These are phyloP conservation scores for Colletotrichum sp. DNA, from an alignment of 2,329 filamentous ascomycete genomes.

Conservation along the genomic window DNA sequence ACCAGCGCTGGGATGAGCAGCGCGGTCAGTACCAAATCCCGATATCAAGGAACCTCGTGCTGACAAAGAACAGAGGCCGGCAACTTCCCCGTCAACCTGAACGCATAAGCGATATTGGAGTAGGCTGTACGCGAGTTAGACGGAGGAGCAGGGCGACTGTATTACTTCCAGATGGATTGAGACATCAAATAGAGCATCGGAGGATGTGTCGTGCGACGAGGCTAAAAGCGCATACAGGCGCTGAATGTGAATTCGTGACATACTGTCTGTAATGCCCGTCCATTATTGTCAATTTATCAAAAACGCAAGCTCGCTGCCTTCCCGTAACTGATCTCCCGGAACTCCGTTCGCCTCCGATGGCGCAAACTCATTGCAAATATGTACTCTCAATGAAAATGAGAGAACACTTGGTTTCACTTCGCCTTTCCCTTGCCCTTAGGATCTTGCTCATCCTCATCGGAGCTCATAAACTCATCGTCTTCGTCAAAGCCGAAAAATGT, in stretches of 20 bases:
- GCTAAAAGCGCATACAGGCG: constrained; percentile 1
- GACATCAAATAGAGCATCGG: constrained; percentile 24
- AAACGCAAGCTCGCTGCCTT: neutral
- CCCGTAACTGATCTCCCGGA: neutral
- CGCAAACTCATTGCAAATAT: neutral
- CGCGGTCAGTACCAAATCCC: constrained; percentile 67
- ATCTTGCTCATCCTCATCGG: constrained; percentile 56
- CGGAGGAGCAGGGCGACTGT: constrained; percentile 33
- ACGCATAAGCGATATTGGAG: constrained; percentile 50
- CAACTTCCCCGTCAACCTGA: constrained; percentile 71
- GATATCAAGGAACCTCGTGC: neutral
- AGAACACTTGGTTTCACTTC: neutral
- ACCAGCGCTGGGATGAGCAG: constrained; percentile 95
- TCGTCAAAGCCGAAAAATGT: constrained; percentile 81
- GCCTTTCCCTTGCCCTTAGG: neutral
- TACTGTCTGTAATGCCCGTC: neutral
- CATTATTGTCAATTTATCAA: neutral
- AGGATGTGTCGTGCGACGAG: constrained; percentile 17
- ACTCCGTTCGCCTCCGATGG: constrained; percentile 6
- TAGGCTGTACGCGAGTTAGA: constrained; percentile 15
- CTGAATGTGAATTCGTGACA: constrained; percentile 16
- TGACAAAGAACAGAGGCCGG: constrained; percentile 59
- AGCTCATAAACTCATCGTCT: constrained; percentile 77
- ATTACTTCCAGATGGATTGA: constrained; percentile 36
- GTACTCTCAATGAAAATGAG: neutral